Evolutionary conservation across 495 filamentous ascomycete species (phyloP), one percentile per base, ranked within the genome.

Genomic region (Lasiosphaeris hirsuta): DNA sequence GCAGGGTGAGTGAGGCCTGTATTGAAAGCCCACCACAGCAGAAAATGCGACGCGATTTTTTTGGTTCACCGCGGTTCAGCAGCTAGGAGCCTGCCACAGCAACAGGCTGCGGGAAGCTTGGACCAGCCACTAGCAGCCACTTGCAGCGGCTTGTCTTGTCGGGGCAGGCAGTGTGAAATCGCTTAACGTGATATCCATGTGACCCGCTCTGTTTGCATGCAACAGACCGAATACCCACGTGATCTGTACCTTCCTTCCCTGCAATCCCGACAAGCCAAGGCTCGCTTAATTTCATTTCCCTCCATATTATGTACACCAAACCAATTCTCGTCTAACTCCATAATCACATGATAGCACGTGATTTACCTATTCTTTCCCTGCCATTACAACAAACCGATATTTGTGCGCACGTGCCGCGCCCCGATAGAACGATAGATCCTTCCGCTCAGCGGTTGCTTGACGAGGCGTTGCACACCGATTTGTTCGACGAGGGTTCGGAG

Each of bases 1-100:
- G 39, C 37, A 54, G 30, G 39, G 51, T 54, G 51, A 43, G 51
- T 54, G 23, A 54, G 13, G 51, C 51, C 49, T 54, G 51, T 23
- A 38, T 44, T 38, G 35, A 42, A 9, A 11, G 39, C 36, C 41
- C 15, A 43, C 41, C 41, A 8, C 14, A 8, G 41, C 23, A 30
- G 23, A 30, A 18, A 43, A 18, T 52, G 36, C 38, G 30, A 54
- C 51, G 51, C 51, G 51, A 54, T 35, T 42, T 54, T 54, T 43
- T 33, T 53, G 19, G 33, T 33, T 33, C 23, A 23, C 36, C 50
- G 50, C 50, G 49, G 50, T 35, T 39, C 15, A 30, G 23, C 13
- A 39, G 35, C 49, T 39, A 52, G 41, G 15, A 14, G 50, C 15
- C 50, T 53, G 36, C 50, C 40, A 54, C 51, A 17, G 51, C 51